Conservation (phyloP, 306 rosid species). For the Lathyrus tuberosus region DNA sequence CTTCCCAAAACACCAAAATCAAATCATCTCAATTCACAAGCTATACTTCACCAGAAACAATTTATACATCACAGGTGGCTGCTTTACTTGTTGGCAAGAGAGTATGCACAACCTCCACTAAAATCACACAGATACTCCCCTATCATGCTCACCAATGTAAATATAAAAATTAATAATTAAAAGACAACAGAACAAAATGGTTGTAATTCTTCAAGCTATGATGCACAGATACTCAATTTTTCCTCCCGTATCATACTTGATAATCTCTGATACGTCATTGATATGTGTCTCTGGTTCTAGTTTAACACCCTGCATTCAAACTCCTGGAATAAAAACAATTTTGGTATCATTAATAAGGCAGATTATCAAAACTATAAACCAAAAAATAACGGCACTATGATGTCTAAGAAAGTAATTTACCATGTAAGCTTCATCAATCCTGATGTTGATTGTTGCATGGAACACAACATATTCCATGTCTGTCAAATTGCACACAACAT, state of each 20-base stretch:
- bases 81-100: not conserved
- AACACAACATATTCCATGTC: too few species aligned
- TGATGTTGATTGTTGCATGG: too few species aligned
- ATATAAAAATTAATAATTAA: not conserved
- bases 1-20: too few species aligned
- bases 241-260: not conserved
- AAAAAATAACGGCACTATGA: too few species aligned
- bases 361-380: too few species aligned
- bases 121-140: conserved; percentile 16
- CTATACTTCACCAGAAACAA: not conserved
- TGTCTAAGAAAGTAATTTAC: too few species aligned
- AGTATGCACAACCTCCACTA: not conserved
- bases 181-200: not conserved
- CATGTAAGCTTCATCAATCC: too few species aligned
- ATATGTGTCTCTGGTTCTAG: too few species aligned
- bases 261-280: not conserved
- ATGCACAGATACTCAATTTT: not conserved
- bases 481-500: too few species aligned
- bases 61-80: not conserved
- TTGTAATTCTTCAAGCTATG: conserved; percentile 13
- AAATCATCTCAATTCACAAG: not conserved
- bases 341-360: too few species aligned
- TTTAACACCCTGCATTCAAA: too few species aligned
- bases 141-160: conserved; percentile 17
- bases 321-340: too few species aligned